phyloP scores from a whole-genome alignment of 495 filamentous ascomycete genomes.

The Chaetomidium leptoderma region DNA sequence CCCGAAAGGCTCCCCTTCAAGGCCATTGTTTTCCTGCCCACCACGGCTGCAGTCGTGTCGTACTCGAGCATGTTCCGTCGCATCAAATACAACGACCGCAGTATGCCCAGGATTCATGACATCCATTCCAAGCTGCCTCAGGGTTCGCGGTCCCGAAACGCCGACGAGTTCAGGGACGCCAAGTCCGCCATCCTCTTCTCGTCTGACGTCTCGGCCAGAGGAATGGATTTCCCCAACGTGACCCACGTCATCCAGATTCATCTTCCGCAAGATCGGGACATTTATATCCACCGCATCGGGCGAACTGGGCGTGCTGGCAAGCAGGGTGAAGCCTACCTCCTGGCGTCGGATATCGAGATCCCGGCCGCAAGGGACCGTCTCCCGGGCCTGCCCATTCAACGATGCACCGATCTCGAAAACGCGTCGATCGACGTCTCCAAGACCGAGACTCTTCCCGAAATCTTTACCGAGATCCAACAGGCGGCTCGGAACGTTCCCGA shows the following conservation, averaged over 20 bases:
- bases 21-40: conserved; percentile 84
- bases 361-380: conserved; percentile 49
- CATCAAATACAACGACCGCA: conserved; percentile 36
- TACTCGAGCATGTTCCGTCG: conserved; percentile 56
- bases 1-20: conserved; percentile 67
- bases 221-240: conserved; percentile 95
- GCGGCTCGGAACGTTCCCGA: conserved; percentile 30
- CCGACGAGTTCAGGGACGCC: conserved; percentile 64
- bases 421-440: conserved; percentile 50
- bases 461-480: conserved; percentile 37
- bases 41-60: conserved; percentile 66
- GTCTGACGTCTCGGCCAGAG: conserved; percentile 89
- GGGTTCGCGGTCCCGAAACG: conserved; percentile 55
- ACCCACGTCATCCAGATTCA: conserved; percentile 86
- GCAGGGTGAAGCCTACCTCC: conserved; percentile 72
- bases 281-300: conserved; percentile 87
- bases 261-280: conserved; percentile 63
- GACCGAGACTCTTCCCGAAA: conserved; percentile 32
- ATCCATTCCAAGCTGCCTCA: conserved; percentile 84
- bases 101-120: conserved; percentile 48
- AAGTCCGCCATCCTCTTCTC: conserved; percentile 74
- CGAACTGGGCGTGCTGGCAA: conserved; percentile 68
- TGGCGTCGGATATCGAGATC: conserved; percentile 60
- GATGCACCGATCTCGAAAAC: conserved; percentile 42
- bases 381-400: conserved; percentile 59